phyloP scores from a whole-genome alignment of 2,329 filamentous ascomycete genomes.

The Colletotrichum truncatum region DNA sequence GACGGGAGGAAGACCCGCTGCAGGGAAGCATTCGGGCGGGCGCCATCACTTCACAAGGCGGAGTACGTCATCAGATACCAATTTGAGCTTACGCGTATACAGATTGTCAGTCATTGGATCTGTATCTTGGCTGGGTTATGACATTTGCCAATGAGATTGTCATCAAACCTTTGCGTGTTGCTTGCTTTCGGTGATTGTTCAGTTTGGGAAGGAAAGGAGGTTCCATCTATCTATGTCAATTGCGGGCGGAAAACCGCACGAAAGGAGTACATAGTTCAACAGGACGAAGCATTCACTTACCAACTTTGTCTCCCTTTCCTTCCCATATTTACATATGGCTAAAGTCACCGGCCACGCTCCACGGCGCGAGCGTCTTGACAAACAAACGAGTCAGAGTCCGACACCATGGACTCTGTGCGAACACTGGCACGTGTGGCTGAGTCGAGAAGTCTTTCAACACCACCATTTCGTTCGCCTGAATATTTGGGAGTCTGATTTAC shows the following conservation, averaged over 20 bases:
- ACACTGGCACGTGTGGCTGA: not conserved
- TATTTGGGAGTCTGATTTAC: not conserved
- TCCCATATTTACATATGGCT: not conserved
- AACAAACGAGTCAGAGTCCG: slow-evolving; percentile 10
- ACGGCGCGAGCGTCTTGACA: not conserved
- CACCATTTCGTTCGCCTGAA: not conserved
- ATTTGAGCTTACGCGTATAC: slow-evolving; percentile 30
- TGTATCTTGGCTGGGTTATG: slow-evolving; percentile 13
- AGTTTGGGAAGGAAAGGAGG: slow-evolving; percentile 14
- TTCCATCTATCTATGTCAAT: slow-evolving; percentile 22
- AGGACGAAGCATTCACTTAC: slow-evolving; percentile 26
- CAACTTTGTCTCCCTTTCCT: not conserved
- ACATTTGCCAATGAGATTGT: slow-evolving; percentile 12
- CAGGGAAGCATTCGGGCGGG: slow-evolving; percentile 22
- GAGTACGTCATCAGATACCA: slow-evolving; percentile 29
- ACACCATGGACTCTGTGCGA: not conserved
- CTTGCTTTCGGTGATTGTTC: slow-evolving; percentile 11
- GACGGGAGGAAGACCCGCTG: slow-evolving; percentile 1
- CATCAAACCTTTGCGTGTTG: slow-evolving; percentile 13
- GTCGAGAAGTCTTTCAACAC: not conserved
- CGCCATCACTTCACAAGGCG: slow-evolving; percentile 26
- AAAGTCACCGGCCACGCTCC: not conserved
- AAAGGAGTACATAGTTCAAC: slow-evolving; percentile 27
- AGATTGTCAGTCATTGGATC: slow-evolving; percentile 28
- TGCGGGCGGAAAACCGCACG: slow-evolving; percentile 5